Conservation (phyloP, 768 basidiomycete genomes). For the Pisolithus marmoratus region DNA sequence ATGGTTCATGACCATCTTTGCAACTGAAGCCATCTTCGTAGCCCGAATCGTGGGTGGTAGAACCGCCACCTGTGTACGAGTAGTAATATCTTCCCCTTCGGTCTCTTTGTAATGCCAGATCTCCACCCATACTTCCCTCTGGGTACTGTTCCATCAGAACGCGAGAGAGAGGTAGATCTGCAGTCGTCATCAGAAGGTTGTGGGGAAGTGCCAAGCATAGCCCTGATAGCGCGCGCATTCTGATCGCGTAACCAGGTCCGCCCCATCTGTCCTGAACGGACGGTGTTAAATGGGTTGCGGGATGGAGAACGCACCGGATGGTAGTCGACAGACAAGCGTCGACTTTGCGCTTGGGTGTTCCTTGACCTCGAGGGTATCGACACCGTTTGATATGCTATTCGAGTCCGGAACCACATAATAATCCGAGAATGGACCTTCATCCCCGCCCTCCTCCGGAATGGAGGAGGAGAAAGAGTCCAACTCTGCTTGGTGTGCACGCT, state of each 20-base stretch:
- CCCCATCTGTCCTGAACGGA: conserved; percentile 62
- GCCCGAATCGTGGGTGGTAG: conserved; percentile 47
- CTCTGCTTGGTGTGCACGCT: neutral
- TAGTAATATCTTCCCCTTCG: conserved; percentile 73
- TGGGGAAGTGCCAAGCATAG: conserved; percentile 51
- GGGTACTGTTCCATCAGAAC: conserved; percentile 25
- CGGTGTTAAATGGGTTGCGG: conserved; percentile 32
- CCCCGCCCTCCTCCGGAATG: conserved; percentile 3
- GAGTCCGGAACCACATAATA: conserved; percentile 18
- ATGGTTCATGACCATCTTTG: conserved; percentile 28
- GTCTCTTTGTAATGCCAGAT: conserved; percentile 62
- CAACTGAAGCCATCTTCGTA: conserved; percentile 45
- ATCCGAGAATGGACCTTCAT: conserved; percentile 25
- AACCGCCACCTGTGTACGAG: conserved; percentile 50
- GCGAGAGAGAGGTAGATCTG: conserved; percentile 34
- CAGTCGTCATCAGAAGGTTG: conserved; percentile 55
- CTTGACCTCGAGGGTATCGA: conserved; percentile 51
- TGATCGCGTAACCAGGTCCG: conserved; percentile 83
- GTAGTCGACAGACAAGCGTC: conserved; percentile 13
- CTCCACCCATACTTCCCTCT: conserved; percentile 47
- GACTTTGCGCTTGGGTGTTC: conserved; percentile 41
- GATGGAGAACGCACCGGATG: conserved; percentile 38
- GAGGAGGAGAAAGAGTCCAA: neutral
- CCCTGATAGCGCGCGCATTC: conserved; percentile 56
- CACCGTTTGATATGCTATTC: conserved; percentile 34